phyloP scores from a whole-genome alignment of 805 yeast genomes.

The Schwanniomyces occidentalis region DNA sequence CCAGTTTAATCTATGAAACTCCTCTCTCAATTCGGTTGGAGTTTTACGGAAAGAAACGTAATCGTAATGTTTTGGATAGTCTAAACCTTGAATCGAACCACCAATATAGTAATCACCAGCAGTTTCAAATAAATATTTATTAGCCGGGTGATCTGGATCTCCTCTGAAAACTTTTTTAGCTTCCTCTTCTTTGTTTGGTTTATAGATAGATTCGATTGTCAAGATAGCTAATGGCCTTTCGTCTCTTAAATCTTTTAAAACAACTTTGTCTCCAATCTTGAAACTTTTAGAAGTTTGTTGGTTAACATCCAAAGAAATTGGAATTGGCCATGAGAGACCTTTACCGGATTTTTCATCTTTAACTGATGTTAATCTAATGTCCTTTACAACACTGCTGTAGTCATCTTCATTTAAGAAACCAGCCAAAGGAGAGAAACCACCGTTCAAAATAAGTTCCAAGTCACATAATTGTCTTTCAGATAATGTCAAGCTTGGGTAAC shows the following conservation, averaged over 20 bases:
- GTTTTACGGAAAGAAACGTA: constrained; percentile 85
- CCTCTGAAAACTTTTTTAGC: constrained; percentile 91
- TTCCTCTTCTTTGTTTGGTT: constrained; percentile 77
- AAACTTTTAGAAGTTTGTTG: constrained; percentile 42
- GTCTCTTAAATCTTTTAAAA: constrained; percentile 79
- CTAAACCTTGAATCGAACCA: constrained; percentile 82
- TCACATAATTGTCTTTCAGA: constrained; percentile 93
- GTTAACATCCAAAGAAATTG: constrained; percentile 82
- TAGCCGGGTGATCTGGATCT: constrained; percentile 96
- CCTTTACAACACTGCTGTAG: constrained; percentile 65
- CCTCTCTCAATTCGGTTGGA: constrained; percentile 86
- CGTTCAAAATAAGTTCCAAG: constrained; percentile 84
- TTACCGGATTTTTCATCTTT: constrained; percentile 30
- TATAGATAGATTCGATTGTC: constrained; percentile 75
- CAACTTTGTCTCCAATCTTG: constrained; percentile 60
- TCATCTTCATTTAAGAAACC: constrained; percentile 70
- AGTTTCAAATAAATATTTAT: constrained; percentile 64
- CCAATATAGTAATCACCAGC: constrained; percentile 89
- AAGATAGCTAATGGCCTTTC: constrained; percentile 77
- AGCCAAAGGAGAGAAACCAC: constrained; percentile 87
- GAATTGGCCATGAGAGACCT: constrained; percentile 89
- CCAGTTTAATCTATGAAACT: constrained; percentile 83
- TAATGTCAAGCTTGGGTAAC: constrained; percentile 49
- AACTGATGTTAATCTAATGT: constrained; percentile 63
- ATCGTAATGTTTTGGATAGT: constrained; percentile 85